Conservation (phyloP, 1,284 basidiomycete species). For the Puccinia polysora region DNA sequence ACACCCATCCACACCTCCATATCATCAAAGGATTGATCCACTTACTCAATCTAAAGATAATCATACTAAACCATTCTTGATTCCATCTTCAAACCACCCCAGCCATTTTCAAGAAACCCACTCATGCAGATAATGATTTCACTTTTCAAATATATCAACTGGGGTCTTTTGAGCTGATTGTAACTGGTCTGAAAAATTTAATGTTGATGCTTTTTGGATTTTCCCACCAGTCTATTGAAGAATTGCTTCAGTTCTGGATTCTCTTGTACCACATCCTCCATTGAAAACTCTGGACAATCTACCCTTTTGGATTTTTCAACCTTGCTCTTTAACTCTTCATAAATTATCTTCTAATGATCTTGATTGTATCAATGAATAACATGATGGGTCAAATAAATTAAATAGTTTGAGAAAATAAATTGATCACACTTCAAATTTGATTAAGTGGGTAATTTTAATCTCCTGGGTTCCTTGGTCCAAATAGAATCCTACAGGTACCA, state of each 20-base stretch:
- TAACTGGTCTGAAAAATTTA: no score
- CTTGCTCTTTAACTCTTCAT: constrained; percentile 6
- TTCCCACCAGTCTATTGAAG: not conserved
- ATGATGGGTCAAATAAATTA: constrained; percentile 23
- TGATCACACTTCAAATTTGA: constrained; percentile 1
- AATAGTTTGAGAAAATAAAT: constrained; percentile 11
- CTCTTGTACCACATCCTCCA: not conserved
- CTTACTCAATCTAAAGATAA: no score
- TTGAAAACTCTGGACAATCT: not conserved
- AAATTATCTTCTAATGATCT: not conserved
- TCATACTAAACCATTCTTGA: no score
- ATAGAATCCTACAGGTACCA: not conserved
- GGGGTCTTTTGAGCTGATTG: not conserved
- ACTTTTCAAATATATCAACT: not conserved
- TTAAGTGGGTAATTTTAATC: not conserved
- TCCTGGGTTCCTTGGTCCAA: not conserved
- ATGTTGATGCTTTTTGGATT: no score
- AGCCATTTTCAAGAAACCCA: no score
- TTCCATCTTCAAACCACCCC: no score
- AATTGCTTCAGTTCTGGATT: not conserved
- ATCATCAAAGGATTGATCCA: no score
- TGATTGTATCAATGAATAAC: constrained; percentile 3
- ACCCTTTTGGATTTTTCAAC: not conserved
- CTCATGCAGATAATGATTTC: not conserved
- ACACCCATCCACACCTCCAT: no score